Conservation (phyloP, 164 flowering plant species). For the Cinnamomum chago region DNA sequence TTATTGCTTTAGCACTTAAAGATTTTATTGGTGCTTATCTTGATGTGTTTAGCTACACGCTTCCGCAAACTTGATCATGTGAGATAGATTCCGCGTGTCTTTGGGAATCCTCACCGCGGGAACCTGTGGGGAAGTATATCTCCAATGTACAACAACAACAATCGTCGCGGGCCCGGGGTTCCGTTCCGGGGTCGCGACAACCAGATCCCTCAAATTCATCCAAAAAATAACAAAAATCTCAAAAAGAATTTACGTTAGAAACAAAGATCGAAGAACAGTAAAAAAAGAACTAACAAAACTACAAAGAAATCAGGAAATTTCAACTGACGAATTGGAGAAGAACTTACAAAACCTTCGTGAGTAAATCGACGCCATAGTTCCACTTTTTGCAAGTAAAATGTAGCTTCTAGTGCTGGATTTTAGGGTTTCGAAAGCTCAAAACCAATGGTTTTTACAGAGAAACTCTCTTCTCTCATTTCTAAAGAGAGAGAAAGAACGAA, state of each 20-base stretch:
- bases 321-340: neutral
- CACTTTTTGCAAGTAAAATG: neutral
- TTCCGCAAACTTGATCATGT: no score
- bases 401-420: neutral
- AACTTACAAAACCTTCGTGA: neutral
- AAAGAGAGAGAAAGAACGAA: slow-evolving; percentile 6
- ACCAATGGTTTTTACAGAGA: neutral
- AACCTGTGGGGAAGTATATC: no score
- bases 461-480: neutral
- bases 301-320: no score
- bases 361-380: neutral
- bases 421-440: slow-evolving; percentile 1
- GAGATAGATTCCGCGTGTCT: no score
- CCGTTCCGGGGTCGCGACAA: no score
- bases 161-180: no score
- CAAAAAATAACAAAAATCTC: neutral
- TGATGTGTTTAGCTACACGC: no score
- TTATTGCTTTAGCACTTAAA: no score
- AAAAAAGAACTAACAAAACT: neutral
- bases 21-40: no score
- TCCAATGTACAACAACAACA: no score
- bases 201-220: slow-evolving; percentile 5
- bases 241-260: neutral
- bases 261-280: neutral
- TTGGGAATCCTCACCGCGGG: no score